A percentile compares a stretch with the other conserved stretches of the same genome.
phyloP scores from a whole-genome alignment of 148 eudicot species.

The Heliamphora exappendiculata region DNA sequence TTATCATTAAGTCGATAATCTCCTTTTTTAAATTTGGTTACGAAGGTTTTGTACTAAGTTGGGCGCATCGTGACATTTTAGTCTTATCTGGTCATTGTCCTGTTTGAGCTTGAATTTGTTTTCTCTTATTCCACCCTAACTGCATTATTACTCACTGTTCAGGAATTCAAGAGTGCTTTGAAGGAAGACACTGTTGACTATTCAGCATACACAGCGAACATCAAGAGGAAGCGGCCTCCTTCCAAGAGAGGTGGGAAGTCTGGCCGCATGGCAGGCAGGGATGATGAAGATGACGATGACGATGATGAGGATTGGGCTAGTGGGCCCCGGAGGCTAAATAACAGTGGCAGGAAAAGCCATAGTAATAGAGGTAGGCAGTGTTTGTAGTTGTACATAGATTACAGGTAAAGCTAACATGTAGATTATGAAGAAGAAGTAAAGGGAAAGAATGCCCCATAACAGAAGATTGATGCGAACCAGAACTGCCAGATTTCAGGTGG shows the following conservation, averaged over 20 bases:
- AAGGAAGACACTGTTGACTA: conserved; percentile 92
- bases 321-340: conserved; percentile 32
- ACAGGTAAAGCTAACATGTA: conserved; percentile 76
- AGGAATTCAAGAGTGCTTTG: conserved; percentile 88
- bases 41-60: not conserved
- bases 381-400: conserved; percentile 48
- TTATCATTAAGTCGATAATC: not conserved
- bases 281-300: conserved; percentile 43
- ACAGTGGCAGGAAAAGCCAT: conserved; percentile 39
- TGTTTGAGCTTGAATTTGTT: not conserved
- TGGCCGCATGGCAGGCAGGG: conserved; percentile 30
- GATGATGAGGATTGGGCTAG: conserved; percentile 50
- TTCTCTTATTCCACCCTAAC: not conserved
- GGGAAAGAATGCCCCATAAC: not conserved
- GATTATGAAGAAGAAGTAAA: conserved; percentile 34
- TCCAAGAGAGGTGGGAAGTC: conserved; percentile 53
- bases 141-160: not conserved
- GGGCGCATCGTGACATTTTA: not conserved
- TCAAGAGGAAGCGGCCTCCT: conserved; percentile 74
- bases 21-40: not conserved
- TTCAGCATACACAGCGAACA: conserved; percentile 82
- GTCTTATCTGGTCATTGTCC: not conserved
- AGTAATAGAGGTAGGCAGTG: conserved; percentile 47
- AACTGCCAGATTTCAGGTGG: not conserved
- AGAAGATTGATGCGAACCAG: not conserved